Percentiles rank a stretch among this genome's conserved stretches.
These are phyloP conservation scores for Dactylonectria macrodidyma DNA, from an alignment of 2,329 filamentous ascomycete genomes.

Conservation along the genomic window DNA sequence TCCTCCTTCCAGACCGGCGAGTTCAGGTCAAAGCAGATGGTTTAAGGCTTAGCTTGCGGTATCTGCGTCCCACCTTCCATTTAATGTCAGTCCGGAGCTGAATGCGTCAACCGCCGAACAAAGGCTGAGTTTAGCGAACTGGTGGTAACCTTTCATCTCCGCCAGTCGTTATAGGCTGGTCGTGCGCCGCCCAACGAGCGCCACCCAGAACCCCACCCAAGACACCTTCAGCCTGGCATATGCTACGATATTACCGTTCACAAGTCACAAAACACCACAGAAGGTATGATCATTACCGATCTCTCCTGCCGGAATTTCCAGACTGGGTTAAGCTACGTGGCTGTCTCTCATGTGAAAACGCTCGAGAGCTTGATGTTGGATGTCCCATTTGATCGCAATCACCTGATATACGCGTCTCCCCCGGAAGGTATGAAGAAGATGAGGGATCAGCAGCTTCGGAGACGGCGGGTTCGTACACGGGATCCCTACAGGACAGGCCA, in stretches of 20 bases:
- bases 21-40: neutral
- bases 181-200: neutral
- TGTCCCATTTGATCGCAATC: conserved; percentile 20
- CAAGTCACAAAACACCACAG: neutral
- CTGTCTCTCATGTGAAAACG: conserved; percentile 32
- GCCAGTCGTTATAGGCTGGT: neutral
- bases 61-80: too few species aligned
- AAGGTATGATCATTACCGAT: too few species aligned
- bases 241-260: too few species aligned
- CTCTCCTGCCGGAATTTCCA: conserved; percentile 22
- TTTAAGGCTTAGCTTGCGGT: neutral
- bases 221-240: too few species aligned
- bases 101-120: too few species aligned
- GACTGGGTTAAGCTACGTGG: conserved; percentile 32
- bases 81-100: too few species aligned
- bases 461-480: too few species aligned
- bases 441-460: too few species aligned
- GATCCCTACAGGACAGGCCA: too few species aligned
- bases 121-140: too few species aligned
- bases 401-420: conserved; percentile 8
- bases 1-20: neutral
- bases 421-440: conserved; percentile 19
- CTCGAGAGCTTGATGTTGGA: conserved; percentile 28
- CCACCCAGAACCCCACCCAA: neutral
- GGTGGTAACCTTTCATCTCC: too few species aligned